A percentile compares a stretch with the other conserved stretches of the same genome.
These are phyloP conservation scores for Cyclotella distinguenda DNA, from an alignment of 108 stramenopile genomes.

Conservation along the genomic window DNA sequence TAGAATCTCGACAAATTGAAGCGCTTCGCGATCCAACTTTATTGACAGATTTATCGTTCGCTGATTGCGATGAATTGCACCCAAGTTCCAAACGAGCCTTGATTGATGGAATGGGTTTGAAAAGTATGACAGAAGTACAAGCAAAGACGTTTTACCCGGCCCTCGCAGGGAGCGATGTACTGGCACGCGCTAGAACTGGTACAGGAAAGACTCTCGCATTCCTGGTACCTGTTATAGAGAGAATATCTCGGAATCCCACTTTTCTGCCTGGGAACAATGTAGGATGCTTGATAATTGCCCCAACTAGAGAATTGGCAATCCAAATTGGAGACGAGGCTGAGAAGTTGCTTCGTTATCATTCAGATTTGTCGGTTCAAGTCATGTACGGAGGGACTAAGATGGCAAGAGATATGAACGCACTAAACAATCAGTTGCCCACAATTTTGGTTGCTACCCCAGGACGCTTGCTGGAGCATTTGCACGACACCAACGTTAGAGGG, in stretches of 20 bases:
- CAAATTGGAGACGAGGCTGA: slow-evolving; percentile 66
- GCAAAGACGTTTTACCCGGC: slow-evolving; percentile 74
- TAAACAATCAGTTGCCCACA: slow-evolving; percentile 40
- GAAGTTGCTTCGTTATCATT: slow-evolving; percentile 34
- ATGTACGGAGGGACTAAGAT: slow-evolving; percentile 69
- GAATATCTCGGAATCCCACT: slow-evolving; percentile 31
- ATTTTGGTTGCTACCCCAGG: slow-evolving; percentile 75
- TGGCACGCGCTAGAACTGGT: slow-evolving; percentile 96
- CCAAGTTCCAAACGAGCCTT: slow-evolving; percentile 49
- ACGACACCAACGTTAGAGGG: slow-evolving; percentile 64
- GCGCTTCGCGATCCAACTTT: slow-evolving; percentile 76
- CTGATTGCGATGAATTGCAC: slow-evolving; percentile 53
- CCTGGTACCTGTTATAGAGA: slow-evolving; percentile 75
- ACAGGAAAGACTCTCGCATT: slow-evolving; percentile 88
- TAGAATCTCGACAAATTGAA: slow-evolving; percentile 51
- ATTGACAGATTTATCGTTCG: slow-evolving; percentile 52
- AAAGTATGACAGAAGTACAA: slow-evolving; percentile 93
- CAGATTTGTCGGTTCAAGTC: slow-evolving; percentile 44
- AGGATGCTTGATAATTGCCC: slow-evolving; percentile 72
- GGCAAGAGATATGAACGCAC: slow-evolving; percentile 59
- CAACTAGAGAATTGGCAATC: slow-evolving; percentile 75
- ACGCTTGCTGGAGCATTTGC: slow-evolving; percentile 71
- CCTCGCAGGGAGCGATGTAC: slow-evolving; percentile 68
- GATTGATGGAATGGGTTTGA: slow-evolving; percentile 53
- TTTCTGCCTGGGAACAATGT: slow-evolving; percentile 47